Percentiles rank a stretch among this genome's conserved stretches.
phyloP scores from a whole-genome alignment of 306 rosid genomes.

The Malus domestica region DNA sequence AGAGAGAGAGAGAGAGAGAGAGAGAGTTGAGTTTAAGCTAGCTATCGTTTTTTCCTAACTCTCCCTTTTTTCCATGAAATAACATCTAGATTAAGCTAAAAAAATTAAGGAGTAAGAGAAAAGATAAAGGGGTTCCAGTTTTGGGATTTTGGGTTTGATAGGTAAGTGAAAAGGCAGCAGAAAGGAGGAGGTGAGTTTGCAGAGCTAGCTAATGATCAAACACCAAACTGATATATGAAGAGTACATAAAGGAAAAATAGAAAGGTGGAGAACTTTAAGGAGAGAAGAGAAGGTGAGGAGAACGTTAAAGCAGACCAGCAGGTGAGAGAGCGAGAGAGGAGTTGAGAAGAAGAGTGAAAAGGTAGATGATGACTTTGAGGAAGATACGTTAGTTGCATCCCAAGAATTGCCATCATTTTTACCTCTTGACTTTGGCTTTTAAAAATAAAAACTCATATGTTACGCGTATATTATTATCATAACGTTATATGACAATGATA shows the following conservation, averaged over 20 bases:
- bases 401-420: constrained; percentile 24
- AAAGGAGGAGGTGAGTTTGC: not conserved
- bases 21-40: not conserved
- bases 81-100: not conserved
- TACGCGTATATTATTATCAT: too few species aligned
- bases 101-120: not conserved
- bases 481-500: too few species aligned
- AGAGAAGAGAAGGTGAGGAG: constrained; percentile 10
- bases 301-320: not conserved
- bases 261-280: not conserved
- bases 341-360: constrained; percentile 13
- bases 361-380: constrained; percentile 60
- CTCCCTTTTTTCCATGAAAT: not conserved
- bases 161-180: not conserved
- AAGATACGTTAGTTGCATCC: constrained; percentile 34
- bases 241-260: not conserved
- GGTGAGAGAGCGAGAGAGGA: not conserved
- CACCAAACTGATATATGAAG: not conserved
- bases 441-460: too few species aligned
- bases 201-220: constrained; percentile 1
- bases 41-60: not conserved
- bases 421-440: not conserved
- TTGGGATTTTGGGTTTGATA: constrained; percentile 14
- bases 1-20: not conserved
- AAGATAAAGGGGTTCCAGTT: not conserved